These are phyloP conservation scores for Mycosphaerella arachidis DNA, from an alignment of 2,329 filamentous ascomycete species.

Conservation along the genomic window DNA sequence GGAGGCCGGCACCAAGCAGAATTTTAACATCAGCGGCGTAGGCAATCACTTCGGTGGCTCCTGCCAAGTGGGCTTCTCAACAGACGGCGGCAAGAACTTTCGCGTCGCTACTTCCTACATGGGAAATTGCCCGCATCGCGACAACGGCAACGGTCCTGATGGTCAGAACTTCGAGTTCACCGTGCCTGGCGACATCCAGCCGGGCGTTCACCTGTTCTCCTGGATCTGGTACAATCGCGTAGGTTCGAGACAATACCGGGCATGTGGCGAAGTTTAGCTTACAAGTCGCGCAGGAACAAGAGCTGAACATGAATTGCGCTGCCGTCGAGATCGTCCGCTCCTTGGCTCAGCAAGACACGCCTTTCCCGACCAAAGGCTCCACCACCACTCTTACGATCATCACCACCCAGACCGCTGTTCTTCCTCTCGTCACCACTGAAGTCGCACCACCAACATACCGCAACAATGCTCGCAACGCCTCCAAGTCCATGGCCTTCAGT, in stretches of 20 bases:
- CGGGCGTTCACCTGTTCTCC: constrained; percentile 41
- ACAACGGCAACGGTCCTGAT: constrained; percentile 35
- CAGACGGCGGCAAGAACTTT: constrained; percentile 43
- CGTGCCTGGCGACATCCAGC: constrained; percentile 41
- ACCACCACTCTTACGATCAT: background rate
- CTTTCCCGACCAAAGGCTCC: background rate
- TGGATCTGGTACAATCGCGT: constrained; percentile 47
- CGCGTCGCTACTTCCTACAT: constrained; percentile 44
- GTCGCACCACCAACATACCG: background rate
- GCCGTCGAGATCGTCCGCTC: constrained; percentile 39
- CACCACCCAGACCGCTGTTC: background rate
- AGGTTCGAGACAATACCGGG: background rate
- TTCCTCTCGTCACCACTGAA: background rate
- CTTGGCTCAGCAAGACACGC: background rate
- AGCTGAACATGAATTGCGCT: constrained; percentile 45
- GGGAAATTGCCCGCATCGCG: constrained; percentile 45
- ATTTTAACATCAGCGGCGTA: constrained; percentile 37
- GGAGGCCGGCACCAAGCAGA: constrained; percentile 40
- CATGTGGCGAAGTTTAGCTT: background rate
- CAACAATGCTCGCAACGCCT: background rate
- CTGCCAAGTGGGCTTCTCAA: constrained; percentile 43
- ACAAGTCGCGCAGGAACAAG: constrained; percentile 33
- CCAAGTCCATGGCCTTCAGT: constrained; percentile 31
- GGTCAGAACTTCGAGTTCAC: constrained; percentile 44
- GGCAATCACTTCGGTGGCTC: constrained; percentile 46